Base-by-base conservation (phyloP, 441 rosid genomes). In the Biscutella auriculata region DNA sequence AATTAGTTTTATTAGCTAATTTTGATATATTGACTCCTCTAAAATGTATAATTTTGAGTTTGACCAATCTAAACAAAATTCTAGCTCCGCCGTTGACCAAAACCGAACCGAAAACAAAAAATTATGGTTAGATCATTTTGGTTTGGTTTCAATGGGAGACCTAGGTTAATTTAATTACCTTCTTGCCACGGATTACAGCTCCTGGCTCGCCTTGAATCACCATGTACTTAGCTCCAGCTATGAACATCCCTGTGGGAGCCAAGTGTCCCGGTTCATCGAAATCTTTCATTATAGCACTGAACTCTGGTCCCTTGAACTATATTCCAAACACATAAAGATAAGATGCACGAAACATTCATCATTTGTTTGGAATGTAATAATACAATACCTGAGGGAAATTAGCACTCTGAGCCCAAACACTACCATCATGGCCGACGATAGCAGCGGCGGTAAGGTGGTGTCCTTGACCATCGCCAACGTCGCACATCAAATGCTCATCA, bases 121-220 rank as follows among this genome's bases (percentile, higher is more conserved):
- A n/a, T n/a, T n/a, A n/a, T n/a, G n/a, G n/a, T n/a, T n/a, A n/a
- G n/a, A n/a, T n/a, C n/a, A n/a, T n/a, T n/a, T n/a, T n/a, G n/a
- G n/a, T n/a, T n/a, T n/a, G n/a, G n/a, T n/a, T n/a, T n/a, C n/a
- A n/a, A n/a, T n/a, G n/a, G n/a, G n/a, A n/a, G n/a, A n/a, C n/a
- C n/a, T n/a, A n/a, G n/a, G n/a, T n/a, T n/a, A n/a, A n/a, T n/a
- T n/a, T n/a, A n/a, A n/a, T 26, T 43, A 84, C 92, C 88, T 82
- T 84, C 71, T 84, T 84, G 59, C 92, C 92, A 25, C 88, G 88
- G 66, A 80, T 78, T n/a, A 80, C 92, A 68, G 81, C 81, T 8
- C 76, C 76, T 2, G 84, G 67, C 62, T 84, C 92, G n/a, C 92
- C 92, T 70, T 80, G 88, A 67, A 84, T 80, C 1, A 84, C 86